phyloP scores from a whole-genome alignment of 1,139 yeast species.

The Zygoascus sp. region DNA sequence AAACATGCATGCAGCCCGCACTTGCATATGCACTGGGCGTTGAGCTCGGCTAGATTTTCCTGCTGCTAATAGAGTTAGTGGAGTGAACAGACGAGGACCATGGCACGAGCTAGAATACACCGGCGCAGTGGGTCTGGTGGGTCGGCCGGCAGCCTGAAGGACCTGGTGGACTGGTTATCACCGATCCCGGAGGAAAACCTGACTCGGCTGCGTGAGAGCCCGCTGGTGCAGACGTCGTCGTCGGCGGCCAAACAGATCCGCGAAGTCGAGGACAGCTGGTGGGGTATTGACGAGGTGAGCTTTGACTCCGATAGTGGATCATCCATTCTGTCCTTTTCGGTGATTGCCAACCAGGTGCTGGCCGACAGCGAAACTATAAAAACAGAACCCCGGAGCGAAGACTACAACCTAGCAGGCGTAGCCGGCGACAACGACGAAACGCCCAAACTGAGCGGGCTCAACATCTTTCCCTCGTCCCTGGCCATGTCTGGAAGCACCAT shows the following conservation, averaged over 20 bases:
- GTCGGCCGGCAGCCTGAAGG: background rate
- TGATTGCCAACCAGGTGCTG: background rate
- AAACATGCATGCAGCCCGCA: background rate
- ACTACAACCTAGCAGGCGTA: too few species aligned
- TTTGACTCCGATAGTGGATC: background rate
- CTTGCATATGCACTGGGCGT: background rate
- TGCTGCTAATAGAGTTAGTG: background rate
- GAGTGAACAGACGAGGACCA: background rate
- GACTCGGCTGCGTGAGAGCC: background rate
- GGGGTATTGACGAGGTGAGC: background rate
- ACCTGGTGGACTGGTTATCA: conserved; percentile 1
- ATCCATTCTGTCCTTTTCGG: background rate
- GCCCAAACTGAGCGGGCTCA: background rate
- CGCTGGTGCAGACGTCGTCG: background rate
- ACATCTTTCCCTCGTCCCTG: background rate
- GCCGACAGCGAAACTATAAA: background rate
- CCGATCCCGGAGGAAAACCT: conserved; percentile 12
- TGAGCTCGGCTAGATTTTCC: background rate
- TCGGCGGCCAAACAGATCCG: too few species aligned
- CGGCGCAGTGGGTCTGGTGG: conserved; percentile 4
- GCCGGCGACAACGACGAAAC: background rate
- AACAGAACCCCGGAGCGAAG: background rate
- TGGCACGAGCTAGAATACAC: background rate
- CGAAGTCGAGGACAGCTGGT: background rate
- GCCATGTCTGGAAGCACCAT: background rate